Percentiles rank a stretch among this genome's conserved stretches.
These are phyloP conservation scores for Meyerozyma guilliermondii DNA, from an alignment of 1,139 yeast species.

Conservation along the genomic window DNA sequence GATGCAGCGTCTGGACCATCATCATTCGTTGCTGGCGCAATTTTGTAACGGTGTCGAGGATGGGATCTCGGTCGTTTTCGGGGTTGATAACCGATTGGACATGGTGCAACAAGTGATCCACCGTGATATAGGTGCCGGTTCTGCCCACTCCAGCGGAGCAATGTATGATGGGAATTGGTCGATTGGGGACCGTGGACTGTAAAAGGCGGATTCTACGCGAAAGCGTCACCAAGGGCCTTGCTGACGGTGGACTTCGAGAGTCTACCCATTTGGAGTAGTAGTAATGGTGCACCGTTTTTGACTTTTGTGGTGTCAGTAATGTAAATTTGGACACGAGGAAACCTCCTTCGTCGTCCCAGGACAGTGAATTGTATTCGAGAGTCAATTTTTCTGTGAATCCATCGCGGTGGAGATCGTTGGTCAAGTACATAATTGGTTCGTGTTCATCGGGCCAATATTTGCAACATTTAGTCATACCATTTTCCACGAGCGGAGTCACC, in stretches of 20 bases:
- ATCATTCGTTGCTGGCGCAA: constrained; percentile 54
- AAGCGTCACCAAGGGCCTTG: constrained; percentile 11
- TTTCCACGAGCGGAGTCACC: constrained; percentile 79
- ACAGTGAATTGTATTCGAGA: constrained; percentile 16
- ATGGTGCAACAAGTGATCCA: constrained; percentile 49
- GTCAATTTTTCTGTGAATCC: constrained; percentile 18
- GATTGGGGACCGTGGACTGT: constrained; percentile 3
- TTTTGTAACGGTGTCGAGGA: constrained; percentile 31
- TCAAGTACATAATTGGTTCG: constrained; percentile 16
- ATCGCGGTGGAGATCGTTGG: constrained; percentile 16
- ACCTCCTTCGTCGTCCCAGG: constrained; percentile 17
- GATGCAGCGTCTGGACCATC: constrained; percentile 65
- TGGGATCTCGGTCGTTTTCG: constrained; percentile 18
- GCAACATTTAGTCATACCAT: constrained; percentile 57
- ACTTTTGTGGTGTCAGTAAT: constrained; percentile 16
- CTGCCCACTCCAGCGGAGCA: constrained; percentile 88
- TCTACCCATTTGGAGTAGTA: constrained; percentile 58
- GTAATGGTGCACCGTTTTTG: constrained; percentile 45
- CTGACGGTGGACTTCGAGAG: constrained; percentile 42
- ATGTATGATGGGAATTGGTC: constrained; percentile 48
- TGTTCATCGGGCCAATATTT: constrained; percentile 63
- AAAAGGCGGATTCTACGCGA: constrained; percentile 13
- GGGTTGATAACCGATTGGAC: constrained; percentile 8
- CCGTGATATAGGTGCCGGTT: constrained; percentile 71
- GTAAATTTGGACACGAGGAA: constrained; percentile 25